Conservation (phyloP, 495 filamentous ascomycete genomes). For the Neurospora africana region DNA sequence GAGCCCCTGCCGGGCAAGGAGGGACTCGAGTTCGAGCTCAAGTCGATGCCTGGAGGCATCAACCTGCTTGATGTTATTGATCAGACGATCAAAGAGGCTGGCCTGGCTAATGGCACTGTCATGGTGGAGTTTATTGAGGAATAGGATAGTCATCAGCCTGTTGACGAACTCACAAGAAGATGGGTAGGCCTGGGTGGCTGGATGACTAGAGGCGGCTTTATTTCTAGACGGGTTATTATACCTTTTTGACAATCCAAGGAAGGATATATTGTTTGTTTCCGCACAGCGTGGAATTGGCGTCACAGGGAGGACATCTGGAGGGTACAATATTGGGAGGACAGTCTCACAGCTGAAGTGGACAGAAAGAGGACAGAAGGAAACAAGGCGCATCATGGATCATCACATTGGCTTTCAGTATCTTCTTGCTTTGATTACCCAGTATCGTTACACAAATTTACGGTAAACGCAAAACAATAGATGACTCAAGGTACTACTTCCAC, state of each 20-base stretch:
- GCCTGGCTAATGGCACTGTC: constrained; percentile 79
- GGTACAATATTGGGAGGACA: background rate
- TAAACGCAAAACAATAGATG: background rate
- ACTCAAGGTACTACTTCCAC: background rate
- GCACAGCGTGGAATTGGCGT: background rate
- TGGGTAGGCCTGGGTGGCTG: background rate
- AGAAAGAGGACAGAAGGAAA: background rate
- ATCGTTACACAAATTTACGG: background rate
- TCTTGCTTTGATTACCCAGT: background rate
- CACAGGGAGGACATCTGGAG: background rate
- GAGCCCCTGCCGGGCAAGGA: constrained; percentile 65
- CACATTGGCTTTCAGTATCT: background rate
- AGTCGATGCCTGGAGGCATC: constrained; percentile 54
- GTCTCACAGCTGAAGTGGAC: background rate
- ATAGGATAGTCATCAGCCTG: constrained; percentile 10
- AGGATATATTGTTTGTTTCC: background rate
- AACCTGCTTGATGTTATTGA: constrained; percentile 70
- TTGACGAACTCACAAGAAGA: background rate
- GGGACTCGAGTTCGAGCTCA: constrained; percentile 72
- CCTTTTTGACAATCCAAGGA: background rate
- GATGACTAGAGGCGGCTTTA: background rate
- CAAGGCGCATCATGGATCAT: background rate
- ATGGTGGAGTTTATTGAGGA: constrained; percentile 84
- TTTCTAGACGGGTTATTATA: background rate
- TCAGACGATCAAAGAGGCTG: constrained; percentile 67